phyloP scores from a whole-genome alignment of 331 rosid genomes.

The Rosa hybrid region DNA sequence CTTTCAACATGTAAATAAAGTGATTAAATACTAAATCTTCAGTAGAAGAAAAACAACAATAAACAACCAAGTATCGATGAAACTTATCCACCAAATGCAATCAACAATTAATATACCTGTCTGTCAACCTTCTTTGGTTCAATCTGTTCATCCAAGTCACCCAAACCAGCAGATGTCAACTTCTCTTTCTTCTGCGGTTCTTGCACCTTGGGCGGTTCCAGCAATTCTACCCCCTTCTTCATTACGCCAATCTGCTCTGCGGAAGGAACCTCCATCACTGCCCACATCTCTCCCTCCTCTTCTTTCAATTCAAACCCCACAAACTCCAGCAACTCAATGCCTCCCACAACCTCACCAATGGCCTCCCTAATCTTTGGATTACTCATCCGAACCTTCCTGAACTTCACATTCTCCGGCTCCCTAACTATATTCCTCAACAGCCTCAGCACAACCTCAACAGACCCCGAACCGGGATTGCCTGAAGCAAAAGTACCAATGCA shows the following conservation, averaged over 20 bases:
- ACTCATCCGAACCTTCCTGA: constrained; percentile 73
- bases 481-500: constrained; percentile 59
- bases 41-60: background rate
- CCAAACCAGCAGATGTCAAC: constrained; percentile 26
- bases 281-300: constrained; percentile 90
- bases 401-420: constrained; percentile 87
- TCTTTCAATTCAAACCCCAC: constrained; percentile 70
- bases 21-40: background rate
- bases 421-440: constrained; percentile 64
- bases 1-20: no score
- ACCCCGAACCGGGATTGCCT: constrained; percentile 64
- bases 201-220: constrained; percentile 49
- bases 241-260: constrained; percentile 48
- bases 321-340: constrained; percentile 71
- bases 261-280: constrained; percentile 63
- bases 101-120: constrained; percentile 49
- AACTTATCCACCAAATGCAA: background rate
- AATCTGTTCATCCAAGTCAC: constrained; percentile 24
- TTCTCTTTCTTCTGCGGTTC: constrained; percentile 38
- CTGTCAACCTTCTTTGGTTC: constrained; percentile 56
- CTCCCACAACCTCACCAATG: constrained; percentile 67
- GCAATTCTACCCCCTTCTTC: constrained; percentile 42
- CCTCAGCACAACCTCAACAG: constrained; percentile 68
- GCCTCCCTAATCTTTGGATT: constrained; percentile 87
- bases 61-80: background rate